A percentile compares a stretch with the other conserved stretches of the same genome.
These are phyloP conservation scores for Plasmodium blacklocki DNA, from an alignment of 169 alveolate genomes.

Conservation along the genomic window DNA sequence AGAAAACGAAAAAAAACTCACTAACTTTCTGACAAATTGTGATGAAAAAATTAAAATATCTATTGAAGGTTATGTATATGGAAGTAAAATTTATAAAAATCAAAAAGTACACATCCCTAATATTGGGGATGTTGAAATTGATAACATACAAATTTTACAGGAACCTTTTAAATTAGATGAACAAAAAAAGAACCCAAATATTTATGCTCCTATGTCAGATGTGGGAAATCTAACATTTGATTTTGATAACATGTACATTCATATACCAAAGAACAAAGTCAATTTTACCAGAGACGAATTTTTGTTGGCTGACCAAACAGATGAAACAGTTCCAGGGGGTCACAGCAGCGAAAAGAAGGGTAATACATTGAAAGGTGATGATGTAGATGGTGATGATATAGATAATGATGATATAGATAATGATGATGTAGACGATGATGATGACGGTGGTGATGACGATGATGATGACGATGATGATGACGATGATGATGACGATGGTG, in stretches of 20 bases:
- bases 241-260: conserved; percentile 97
- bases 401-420: conserved; percentile 6
- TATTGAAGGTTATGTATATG: conserved; percentile 96
- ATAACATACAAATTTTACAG: conserved; percentile 82
- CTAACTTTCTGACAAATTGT: conserved; percentile 30
- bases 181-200: conserved; percentile 76
- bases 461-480: conserved; percentile 73
- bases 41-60: conserved; percentile 85
- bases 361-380: conserved; percentile 4
- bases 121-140: conserved; percentile 90
- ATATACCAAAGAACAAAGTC: conserved; percentile 96
- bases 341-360: conserved; percentile 63
- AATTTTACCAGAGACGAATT: conserved; percentile 88
- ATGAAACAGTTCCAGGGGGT: background rate
- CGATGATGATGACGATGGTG: background rate
- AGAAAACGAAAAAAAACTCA: conserved; percentile 67
- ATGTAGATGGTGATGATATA: conserved; percentile 17
- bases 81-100: conserved; percentile 92
- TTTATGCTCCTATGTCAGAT: conserved; percentile 98
- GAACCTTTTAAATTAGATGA: conserved; percentile 92
- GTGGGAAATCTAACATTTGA: conserved; percentile 96
- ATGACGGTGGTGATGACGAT: conserved; percentile 74
- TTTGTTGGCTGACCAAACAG: background rate
- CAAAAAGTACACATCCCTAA: conserved; percentile 93
- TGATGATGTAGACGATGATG: conserved; percentile 44